phyloP scores from a whole-genome alignment of 139 green algal genomes.

The Mychonastes homosphaera region DNA sequence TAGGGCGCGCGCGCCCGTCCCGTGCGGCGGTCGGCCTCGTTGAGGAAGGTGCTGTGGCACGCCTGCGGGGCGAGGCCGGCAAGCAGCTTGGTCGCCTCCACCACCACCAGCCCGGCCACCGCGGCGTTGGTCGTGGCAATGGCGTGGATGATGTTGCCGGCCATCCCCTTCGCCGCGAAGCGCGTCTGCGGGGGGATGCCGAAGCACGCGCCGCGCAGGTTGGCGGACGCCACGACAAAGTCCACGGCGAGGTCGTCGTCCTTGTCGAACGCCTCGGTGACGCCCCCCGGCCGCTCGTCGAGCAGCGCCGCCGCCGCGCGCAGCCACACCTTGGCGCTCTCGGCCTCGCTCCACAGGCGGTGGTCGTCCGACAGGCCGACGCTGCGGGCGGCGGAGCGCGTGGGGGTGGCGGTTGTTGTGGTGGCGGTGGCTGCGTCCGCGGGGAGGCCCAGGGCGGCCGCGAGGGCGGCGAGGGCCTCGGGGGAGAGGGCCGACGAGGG shows the following conservation, averaged over 20 bases:
- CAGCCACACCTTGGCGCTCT: slow-evolving; percentile 71
- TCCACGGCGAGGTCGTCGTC: slow-evolving; percentile 87
- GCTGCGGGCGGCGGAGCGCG: too few species aligned
- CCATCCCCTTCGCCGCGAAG: slow-evolving; percentile 86
- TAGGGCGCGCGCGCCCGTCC: too few species aligned
- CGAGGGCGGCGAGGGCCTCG: too few species aligned
- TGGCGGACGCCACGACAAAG: slow-evolving; percentile 85
- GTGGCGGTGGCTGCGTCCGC: too few species aligned
- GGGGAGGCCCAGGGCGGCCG: too few species aligned
- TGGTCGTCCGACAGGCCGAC: too few species aligned
- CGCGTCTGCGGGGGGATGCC: slow-evolving; percentile 72
- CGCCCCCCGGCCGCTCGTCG: slow-evolving; percentile 31
- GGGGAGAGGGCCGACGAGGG: too few species aligned
- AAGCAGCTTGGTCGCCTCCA: slow-evolving; percentile 86
- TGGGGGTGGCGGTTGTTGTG: too few species aligned
- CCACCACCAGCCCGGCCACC: slow-evolving; percentile 78
- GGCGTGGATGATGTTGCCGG: slow-evolving; percentile 98
- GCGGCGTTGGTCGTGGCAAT: slow-evolving; percentile 99
- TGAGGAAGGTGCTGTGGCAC: too few species aligned
- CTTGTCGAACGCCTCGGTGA: slow-evolving; percentile 65
- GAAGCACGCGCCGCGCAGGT: slow-evolving; percentile 72
- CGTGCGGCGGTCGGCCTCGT: too few species aligned
- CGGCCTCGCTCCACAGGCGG: slow-evolving; percentile 41
- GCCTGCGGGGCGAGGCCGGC: too few species aligned
- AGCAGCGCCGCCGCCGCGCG: slow-evolving; percentile 40